phyloP scores from a whole-genome alignment of 2,329 filamentous ascomycete genomes.

The Pyricularia pennisetigena region DNA sequence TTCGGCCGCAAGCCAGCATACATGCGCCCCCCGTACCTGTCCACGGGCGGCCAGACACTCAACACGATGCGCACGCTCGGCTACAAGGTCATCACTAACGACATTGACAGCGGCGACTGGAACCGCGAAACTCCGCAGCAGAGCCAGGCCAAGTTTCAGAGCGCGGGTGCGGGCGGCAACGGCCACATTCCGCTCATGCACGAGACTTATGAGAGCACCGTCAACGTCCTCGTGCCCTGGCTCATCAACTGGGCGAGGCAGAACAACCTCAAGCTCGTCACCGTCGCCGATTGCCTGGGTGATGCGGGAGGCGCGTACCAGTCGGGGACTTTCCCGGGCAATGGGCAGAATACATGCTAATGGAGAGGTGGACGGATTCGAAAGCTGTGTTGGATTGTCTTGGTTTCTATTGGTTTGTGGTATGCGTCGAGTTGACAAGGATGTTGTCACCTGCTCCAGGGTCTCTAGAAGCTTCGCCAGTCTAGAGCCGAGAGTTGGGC shows the following conservation, averaged over 20 bases:
- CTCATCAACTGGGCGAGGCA: conserved; percentile 39
- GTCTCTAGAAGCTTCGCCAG: background rate
- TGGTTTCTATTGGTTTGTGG: background rate
- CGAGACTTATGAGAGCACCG: conserved; percentile 40
- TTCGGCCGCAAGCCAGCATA: conserved; percentile 38
- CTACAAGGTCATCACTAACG: conserved; percentile 51
- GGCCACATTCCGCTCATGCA: conserved; percentile 49
- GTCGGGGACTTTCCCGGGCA: conserved; percentile 24
- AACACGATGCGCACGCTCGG: conserved; percentile 32
- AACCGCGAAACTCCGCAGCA: conserved; percentile 38
- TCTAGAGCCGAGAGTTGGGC: background rate
- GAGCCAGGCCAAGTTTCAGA: conserved; percentile 41
- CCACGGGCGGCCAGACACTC: conserved; percentile 32
- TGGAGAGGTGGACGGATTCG: too few species aligned
- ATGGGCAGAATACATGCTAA: conserved; percentile 21
- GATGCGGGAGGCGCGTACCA: conserved; percentile 30
- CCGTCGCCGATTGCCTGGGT: conserved; percentile 36
- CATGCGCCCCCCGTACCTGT: conserved; percentile 39
- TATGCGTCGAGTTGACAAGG: background rate
- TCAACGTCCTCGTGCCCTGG: conserved; percentile 36
- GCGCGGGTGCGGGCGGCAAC: conserved; percentile 29
- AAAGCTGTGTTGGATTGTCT: background rate
- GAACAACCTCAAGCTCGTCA: conserved; percentile 37
- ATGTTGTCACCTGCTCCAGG: background rate
- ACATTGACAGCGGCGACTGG: conserved; percentile 54